These are phyloP conservation scores for Eremochloa ophiuroides DNA, from an alignment of 176 grass and related monocot genomes.

Conservation along the genomic window DNA sequence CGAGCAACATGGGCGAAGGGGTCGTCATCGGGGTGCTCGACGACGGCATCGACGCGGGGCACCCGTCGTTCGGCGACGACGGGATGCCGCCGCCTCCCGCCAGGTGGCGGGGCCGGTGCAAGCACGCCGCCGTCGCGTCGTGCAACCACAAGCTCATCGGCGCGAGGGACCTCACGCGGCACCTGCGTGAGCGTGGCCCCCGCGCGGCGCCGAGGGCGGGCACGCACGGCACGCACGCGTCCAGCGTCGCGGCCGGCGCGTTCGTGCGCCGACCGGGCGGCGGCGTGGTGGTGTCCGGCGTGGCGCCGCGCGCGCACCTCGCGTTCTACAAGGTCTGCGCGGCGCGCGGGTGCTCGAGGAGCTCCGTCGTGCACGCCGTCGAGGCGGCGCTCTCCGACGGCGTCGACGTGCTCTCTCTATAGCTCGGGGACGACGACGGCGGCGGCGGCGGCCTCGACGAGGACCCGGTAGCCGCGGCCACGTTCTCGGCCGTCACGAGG, in stretches of 20 bases:
- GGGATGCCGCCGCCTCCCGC: constrained; percentile 47
- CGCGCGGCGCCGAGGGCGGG: not conserved
- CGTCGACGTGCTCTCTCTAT: constrained; percentile 67
- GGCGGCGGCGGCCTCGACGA: constrained; percentile 13
- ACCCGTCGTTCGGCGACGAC: constrained; percentile 58
- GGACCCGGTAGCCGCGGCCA: constrained; percentile 37
- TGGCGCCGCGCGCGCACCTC: constrained; percentile 63
- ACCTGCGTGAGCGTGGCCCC: not conserved
- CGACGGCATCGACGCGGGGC: constrained; percentile 47
- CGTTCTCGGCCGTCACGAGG: constrained; percentile 32
- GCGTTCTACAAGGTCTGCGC: constrained; percentile 60
- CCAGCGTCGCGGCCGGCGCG: constrained; percentile 49
- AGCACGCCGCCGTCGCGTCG: constrained; percentile 8
- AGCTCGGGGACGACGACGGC: constrained; percentile 29
- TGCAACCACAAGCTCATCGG: constrained; percentile 93
- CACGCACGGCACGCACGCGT: constrained; percentile 52
- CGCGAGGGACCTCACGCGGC: constrained; percentile 47
- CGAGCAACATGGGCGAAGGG: constrained; percentile 56
- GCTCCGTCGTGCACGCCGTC: constrained; percentile 15
- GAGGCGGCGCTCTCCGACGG: constrained; percentile 61
- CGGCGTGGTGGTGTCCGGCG: constrained; percentile 39
- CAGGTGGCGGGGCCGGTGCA: constrained; percentile 36
- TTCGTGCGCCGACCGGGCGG: constrained; percentile 24
- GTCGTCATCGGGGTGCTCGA: constrained; percentile 69
- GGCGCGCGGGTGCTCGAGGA: constrained; percentile 14